These are phyloP conservation scores for Aulographum hederae DNA, from an alignment of 2,329 filamentous ascomycete genomes.

Conservation along the genomic window DNA sequence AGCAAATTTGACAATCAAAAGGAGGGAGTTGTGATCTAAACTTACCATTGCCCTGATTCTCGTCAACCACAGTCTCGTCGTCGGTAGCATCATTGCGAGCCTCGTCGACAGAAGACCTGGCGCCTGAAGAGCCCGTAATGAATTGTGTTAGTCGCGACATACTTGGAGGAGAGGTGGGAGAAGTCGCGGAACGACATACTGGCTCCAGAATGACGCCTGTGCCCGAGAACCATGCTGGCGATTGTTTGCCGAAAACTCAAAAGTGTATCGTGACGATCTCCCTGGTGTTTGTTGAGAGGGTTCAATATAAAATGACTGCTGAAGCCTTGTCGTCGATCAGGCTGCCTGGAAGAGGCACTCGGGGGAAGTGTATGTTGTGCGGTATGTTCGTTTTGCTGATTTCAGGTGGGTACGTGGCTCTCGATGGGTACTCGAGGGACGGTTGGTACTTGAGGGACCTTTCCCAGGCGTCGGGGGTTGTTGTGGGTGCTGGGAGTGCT, in stretches of 20 bases:
- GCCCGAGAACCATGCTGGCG: slow-evolving; percentile 27
- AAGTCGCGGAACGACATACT: slow-evolving; percentile 14
- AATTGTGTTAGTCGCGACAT: not conserved
- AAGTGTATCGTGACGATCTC: too few relatives aligned
- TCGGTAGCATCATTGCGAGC: slow-evolving; percentile 19
- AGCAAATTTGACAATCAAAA: not conserved
- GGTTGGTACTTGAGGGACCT: not conserved
- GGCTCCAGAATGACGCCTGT: slow-evolving; percentile 27
- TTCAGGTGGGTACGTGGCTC: not conserved
- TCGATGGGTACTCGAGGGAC: not conserved
- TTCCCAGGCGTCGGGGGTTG: not conserved
- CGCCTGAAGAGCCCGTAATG: slow-evolving; percentile 9
- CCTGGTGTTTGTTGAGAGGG: too few relatives aligned
- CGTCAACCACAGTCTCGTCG: slow-evolving; percentile 69
- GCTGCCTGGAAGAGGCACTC: not conserved
- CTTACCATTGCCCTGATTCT: slow-evolving; percentile 87
- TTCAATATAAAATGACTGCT: too few relatives aligned
- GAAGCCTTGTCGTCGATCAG: not conserved
- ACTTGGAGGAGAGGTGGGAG: not conserved
- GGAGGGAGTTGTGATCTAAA: slow-evolving; percentile 3
- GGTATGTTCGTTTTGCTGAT: not conserved
- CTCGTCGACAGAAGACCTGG: slow-evolving; percentile 23
- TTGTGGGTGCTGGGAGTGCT: not conserved
- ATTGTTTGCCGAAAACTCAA: not conserved
- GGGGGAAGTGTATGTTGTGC: not conserved